Evolutionary conservation across 306 rosid species (phyloP).

Genomic region (Coriaria nepalensis): DNA sequence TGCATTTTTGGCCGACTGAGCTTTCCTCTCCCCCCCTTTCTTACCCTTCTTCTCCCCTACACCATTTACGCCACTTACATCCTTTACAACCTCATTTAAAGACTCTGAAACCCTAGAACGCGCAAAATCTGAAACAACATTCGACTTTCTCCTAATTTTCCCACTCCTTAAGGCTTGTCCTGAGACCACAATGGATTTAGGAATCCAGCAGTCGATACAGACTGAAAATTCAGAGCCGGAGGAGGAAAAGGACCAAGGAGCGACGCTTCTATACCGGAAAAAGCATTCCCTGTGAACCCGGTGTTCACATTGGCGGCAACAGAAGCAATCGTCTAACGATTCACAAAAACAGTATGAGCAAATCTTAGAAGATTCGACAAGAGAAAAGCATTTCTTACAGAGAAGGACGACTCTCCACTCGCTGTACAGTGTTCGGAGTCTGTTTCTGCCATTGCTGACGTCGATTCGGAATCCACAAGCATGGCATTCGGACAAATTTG

Average conservation of each 20-base stretch:
- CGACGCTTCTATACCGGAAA: conserved; percentile 16
- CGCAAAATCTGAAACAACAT: conserved; percentile 14
- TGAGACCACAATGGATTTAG: conserved; percentile 29
- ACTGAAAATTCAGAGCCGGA: conserved; percentile 28
- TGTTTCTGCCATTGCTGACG: conserved; percentile 35
- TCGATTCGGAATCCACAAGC: conserved; percentile 51
- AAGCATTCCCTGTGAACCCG: conserved; percentile 43
- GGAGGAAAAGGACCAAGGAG: conserved; percentile 42
- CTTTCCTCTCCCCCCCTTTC: too few species aligned
- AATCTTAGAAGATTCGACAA: conserved; percentile 41
- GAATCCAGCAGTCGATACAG: conserved; percentile 74
- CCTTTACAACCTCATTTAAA: conserved; percentile 25
- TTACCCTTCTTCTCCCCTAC: conserved; percentile 27
- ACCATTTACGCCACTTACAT: conserved; percentile 19
- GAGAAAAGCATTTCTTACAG: conserved; percentile 43
- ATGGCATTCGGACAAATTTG: conserved; percentile 58
- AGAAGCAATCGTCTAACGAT: conserved; percentile 19
- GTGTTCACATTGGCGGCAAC: conserved; percentile 33
- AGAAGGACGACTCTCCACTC: conserved; percentile 79
- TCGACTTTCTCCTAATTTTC: conserved; percentile 19
- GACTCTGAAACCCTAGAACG: conserved; percentile 31
- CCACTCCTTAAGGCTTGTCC: conserved; percentile 16
- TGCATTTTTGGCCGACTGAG: conserved; percentile 33
- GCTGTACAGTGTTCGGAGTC: conserved; percentile 49
- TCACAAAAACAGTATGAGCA: conserved; percentile 57